These are phyloP conservation scores for Sphagnurus paluster DNA, from an alignment of 1,284 basidiomycete genomes.

Conservation along the genomic window DNA sequence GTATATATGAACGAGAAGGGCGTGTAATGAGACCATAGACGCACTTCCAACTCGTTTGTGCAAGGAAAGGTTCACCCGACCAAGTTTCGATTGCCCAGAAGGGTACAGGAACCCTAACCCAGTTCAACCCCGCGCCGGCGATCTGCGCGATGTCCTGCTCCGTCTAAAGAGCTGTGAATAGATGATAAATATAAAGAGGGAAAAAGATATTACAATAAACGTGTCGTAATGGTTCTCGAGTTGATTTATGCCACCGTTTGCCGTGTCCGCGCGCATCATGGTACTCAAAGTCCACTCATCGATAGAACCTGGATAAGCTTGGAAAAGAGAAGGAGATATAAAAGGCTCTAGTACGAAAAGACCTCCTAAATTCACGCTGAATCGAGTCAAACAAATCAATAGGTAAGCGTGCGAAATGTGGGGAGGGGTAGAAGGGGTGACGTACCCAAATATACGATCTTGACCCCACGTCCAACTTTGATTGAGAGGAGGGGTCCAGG, in stretches of 20 bases:
- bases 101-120: slow-evolving; percentile 81
- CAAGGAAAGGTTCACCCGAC: slow-evolving; percentile 79
- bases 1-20: slow-evolving; percentile 18
- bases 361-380: slow-evolving; percentile 74
- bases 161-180: slow-evolving; percentile 48
- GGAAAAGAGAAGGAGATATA: slow-evolving; percentile 77
- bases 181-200: slow-evolving; percentile 7
- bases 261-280: slow-evolving; percentile 65
- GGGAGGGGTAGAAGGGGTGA: slow-evolving; percentile 12
- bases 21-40: slow-evolving; percentile 34
- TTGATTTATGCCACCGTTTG: slow-evolving; percentile 55
- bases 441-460: slow-evolving; percentile 63
- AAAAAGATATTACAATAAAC: slow-evolving; percentile 60
- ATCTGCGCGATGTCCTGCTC: slow-evolving; percentile 90
- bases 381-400: slow-evolving; percentile 3
- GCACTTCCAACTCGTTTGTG: slow-evolving; percentile 73
- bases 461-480: slow-evolving; percentile 70
- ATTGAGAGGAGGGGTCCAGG: slow-evolving; percentile 75
- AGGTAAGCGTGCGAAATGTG: slow-evolving; percentile 5
- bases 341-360: slow-evolving; percentile 78
- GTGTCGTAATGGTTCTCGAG: slow-evolving; percentile 81
- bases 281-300: slow-evolving; percentile 81
- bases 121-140: slow-evolving; percentile 88
- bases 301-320: slow-evolving; percentile 60
- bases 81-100: slow-evolving; percentile 86